Evolutionary conservation across 345 rosid genomes (phyloP).

Genomic region (Gossypium thurberi): DNA sequence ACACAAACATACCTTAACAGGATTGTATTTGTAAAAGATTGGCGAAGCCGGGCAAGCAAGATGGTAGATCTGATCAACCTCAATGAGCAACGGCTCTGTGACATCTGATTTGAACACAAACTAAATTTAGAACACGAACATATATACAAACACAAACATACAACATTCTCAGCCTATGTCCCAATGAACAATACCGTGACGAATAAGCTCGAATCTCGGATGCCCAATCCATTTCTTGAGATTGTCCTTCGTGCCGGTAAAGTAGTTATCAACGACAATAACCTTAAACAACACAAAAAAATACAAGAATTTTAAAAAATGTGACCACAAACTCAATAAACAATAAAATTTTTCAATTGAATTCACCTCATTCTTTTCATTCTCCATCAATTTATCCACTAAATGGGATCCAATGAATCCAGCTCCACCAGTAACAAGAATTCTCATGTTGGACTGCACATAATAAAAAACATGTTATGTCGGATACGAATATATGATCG

Average conservation of each 20-base stretch:
- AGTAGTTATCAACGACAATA: conserved; percentile 79
- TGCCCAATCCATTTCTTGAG: conserved; percentile 91
- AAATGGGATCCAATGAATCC: conserved; percentile 96
- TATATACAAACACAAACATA: neutral
- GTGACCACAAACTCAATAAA: too few relatives aligned
- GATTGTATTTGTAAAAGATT: conserved; percentile 94
- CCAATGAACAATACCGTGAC: conserved; percentile 57
- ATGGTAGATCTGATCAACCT: conserved; percentile 89
- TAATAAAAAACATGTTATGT: neutral
- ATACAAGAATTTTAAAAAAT: neutral
- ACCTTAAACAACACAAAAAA: conserved; percentile 35
- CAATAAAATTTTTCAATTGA: neutral
- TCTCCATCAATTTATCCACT: conserved; percentile 89
- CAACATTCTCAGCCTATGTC: neutral
- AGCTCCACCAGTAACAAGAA: conserved; percentile 93
- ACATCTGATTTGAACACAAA: conserved; percentile 46
- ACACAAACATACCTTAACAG: conserved; percentile 67
- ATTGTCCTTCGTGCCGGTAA: conserved; percentile 90
- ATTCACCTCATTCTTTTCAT: conserved; percentile 79
- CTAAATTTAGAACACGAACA: neutral
- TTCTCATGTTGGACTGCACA: conserved; percentile 88
- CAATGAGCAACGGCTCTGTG: conserved; percentile 79
- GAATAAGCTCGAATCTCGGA: conserved; percentile 94
- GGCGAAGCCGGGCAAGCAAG: conserved; percentile 99
- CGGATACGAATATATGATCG: neutral